Base-by-base conservation (phyloP, 179 eudicot species). In the Drosera spatulata region DNA sequence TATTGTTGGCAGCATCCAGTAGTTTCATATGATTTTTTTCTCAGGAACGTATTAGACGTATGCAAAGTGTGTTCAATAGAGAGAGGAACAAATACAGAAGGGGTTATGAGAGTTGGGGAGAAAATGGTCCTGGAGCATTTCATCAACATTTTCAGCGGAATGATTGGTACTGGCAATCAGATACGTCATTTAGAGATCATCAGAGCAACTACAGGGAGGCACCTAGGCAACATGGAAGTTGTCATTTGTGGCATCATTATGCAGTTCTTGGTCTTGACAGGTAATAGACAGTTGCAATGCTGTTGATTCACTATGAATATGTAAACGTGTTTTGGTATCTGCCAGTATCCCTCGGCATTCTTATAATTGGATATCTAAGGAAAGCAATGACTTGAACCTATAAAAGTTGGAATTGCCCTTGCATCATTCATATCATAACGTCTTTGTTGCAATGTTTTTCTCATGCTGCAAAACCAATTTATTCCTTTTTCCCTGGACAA, bases 141-240 rank as follows among this genome's bases (percentile, higher is more conserved):
- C 91, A 93, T 79, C 97, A 87, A 56, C 79, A 88, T 65, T 77
- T 70, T 62, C 91, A 91, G 70, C 73, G 97, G 68, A 88, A 93
- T 51, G 99, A 93, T 75, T 93, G 99, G 95, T 93, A 93, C 64
- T 93, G 97, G 97, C 80, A 86, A 57, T 71, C 83, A 7, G 95
- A 93, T 43, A 55, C 88, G 41, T 84, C 99, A 42, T 77, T 43
- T 58, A 66, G 69, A 68, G 82, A 83, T 65, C 72, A 66, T 10
- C 75, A 73, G 60, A 66, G 71, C 44, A 84, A 66, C 68, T 75
- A 75, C 66, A 80, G 93, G 74, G 88, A 85, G 71, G 54, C 82
- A 46, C 97, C 88, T 71, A 76, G 74, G 50, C 67, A 66, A 7
- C 71, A 54, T 58, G 80, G 75, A 62, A 68, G 50, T 43, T 76